Conservation (phyloP, 768 basidiomycete genomes). For the Mycena crocata region DNA sequence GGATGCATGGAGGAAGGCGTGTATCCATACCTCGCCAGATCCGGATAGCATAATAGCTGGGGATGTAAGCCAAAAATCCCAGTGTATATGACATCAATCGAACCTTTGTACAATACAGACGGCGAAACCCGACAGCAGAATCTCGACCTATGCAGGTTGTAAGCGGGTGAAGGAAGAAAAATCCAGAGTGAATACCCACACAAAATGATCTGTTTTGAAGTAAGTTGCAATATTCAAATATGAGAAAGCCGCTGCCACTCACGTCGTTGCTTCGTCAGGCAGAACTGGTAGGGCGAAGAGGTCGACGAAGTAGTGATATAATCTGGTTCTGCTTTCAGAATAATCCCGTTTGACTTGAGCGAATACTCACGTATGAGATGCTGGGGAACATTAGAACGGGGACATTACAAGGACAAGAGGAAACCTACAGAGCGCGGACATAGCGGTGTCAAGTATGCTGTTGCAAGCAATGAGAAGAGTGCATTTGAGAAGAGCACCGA, state of each 20-base stretch:
- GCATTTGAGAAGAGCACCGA: background rate
- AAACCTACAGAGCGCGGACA: slow-evolving; percentile 37
- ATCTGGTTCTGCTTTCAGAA: slow-evolving; percentile 18
- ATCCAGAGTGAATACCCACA: slow-evolving; percentile 14
- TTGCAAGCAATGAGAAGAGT: background rate
- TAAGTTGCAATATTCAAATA: background rate
- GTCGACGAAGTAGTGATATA: slow-evolving; percentile 40
- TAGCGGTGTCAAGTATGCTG: slow-evolving; percentile 36
- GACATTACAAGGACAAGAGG: background rate
- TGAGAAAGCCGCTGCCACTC: slow-evolving; percentile 12
- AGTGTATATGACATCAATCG: background rate
- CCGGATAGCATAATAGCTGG: slow-evolving; percentile 34
- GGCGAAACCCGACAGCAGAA: slow-evolving; percentile 34
- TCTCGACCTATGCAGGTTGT: slow-evolving; percentile 33
- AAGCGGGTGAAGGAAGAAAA: background rate
- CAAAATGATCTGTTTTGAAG: slow-evolving; percentile 27
- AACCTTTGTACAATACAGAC: slow-evolving; percentile 40
- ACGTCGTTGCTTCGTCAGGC: slow-evolving; percentile 36
- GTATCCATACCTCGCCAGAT: slow-evolving; percentile 27
- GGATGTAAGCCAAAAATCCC: background rate
- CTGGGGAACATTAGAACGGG: background rate
- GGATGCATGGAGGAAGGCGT: background rate
- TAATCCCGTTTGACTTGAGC: background rate
- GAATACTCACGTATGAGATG: slow-evolving; percentile 29
- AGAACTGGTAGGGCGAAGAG: slow-evolving; percentile 38